Conservation (phyloP, 371 early-diverging fungal species). For the Rhizopus arrhizus region DNA sequence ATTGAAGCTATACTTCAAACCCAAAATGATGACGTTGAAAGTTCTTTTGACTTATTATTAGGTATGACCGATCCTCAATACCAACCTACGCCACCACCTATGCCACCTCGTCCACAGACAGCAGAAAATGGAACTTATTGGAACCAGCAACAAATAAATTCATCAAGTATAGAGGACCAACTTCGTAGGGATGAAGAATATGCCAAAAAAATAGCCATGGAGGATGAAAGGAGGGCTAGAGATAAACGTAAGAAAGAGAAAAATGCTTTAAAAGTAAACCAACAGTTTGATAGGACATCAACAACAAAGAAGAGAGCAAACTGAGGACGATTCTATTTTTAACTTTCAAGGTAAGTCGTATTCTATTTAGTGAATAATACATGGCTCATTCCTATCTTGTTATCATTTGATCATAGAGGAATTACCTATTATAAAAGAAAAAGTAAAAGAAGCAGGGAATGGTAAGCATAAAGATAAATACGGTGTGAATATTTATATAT, state of each 20-base stretch:
- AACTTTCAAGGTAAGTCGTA: conserved; percentile 45
- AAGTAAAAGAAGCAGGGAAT: conserved; percentile 52
- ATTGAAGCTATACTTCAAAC: conserved; percentile 49
- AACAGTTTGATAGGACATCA: background rate
- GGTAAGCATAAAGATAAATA: conserved; percentile 27
- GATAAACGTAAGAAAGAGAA: conserved; percentile 16
- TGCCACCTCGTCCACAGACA: conserved; percentile 36
- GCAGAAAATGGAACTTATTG: conserved; percentile 13
- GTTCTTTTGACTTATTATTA: conserved; percentile 43
- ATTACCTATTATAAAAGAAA: conserved; percentile 52
- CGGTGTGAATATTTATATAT: background rate
- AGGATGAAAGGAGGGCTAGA: conserved; percentile 34
- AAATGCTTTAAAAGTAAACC: background rate
- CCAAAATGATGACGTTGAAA: conserved; percentile 39
- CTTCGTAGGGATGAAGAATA: conserved; percentile 51
- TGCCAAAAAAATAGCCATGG: conserved; percentile 44
- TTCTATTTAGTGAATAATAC: background rate
- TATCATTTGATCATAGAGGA: conserved; percentile 33
- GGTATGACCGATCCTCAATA: conserved; percentile 53
- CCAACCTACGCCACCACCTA: conserved; percentile 34
- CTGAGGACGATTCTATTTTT: conserved; percentile 39
- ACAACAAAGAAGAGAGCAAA: conserved; percentile 9
- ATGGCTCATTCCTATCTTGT: background rate
- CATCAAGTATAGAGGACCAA: conserved; percentile 44
- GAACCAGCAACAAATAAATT: conserved; percentile 26